Percentiles rank a stretch among this genome's conserved stretches.
Conservation (phyloP, 2,329 filamentous ascomycete genomes). For the Trichophyton mentagrophytes region DNA sequence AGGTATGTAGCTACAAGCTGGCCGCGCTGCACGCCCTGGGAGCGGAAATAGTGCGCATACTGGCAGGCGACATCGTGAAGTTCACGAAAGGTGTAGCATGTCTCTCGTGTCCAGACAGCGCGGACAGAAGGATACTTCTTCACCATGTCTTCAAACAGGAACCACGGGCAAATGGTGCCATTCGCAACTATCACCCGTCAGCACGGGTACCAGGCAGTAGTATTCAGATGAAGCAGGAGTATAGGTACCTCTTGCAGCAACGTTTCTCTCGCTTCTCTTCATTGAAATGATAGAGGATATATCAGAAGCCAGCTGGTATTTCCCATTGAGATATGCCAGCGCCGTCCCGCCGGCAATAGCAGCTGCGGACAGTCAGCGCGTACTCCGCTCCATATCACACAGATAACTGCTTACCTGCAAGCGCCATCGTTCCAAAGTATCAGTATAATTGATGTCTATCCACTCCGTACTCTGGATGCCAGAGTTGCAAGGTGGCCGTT, state of each 20-base stretch:
- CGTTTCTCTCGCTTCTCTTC: constrained; percentile 30
- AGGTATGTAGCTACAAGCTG: constrained; percentile 55
- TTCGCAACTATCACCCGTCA: constrained; percentile 30
- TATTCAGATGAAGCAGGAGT: not conserved
- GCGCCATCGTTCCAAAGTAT: not conserved
- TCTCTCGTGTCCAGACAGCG: constrained; percentile 55
- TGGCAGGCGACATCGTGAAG: constrained; percentile 45
- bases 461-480: no score
- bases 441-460: not conserved
- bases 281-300: constrained; percentile 20
- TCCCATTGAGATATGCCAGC: constrained; percentile 55
- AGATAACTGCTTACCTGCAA: not conserved
- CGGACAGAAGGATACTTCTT: constrained; percentile 40
- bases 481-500: no score
- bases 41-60: constrained; percentile 50
- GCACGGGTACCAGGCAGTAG: not conserved
- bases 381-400: not conserved
- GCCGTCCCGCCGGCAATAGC: constrained; percentile 26
- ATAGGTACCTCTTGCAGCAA: constrained; percentile 37
- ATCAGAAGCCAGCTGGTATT: constrained; percentile 55
- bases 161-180: constrained; percentile 50
- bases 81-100: constrained; percentile 48
- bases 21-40: constrained; percentile 45
- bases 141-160: constrained; percentile 49
- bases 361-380: constrained; percentile 8